phyloP scores from a whole-genome alignment of 2,329 filamentous ascomycete genomes.

The Whalleya microplaca region DNA sequence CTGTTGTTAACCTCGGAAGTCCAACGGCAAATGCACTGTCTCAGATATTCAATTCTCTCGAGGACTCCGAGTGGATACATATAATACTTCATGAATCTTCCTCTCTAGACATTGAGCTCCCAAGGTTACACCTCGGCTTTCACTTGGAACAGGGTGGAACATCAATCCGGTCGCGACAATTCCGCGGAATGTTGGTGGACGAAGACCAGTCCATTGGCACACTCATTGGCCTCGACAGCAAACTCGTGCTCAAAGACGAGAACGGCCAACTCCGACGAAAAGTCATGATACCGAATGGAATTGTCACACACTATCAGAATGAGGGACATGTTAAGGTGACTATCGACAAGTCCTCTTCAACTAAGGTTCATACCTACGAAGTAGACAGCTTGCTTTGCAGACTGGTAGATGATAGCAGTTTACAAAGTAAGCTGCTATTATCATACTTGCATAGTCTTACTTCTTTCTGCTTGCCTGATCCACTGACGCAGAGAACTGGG shows the following conservation, averaged over 20 bases:
- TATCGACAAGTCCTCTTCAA: constrained; percentile 2
- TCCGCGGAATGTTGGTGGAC: constrained; percentile 54
- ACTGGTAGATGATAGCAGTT: constrained; percentile 52
- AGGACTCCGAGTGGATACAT: constrained; percentile 41
- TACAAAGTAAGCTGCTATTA: constrained; percentile 56
- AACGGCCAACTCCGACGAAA: constrained; percentile 23
- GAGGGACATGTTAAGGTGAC: constrained; percentile 11
- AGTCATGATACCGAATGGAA: constrained; percentile 26
- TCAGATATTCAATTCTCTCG: too few relatives aligned
- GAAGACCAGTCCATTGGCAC: constrained; percentile 49
- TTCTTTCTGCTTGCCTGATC: constrained; percentile 54
- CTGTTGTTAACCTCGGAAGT: constrained; percentile 42
- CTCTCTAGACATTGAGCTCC: constrained; percentile 39
- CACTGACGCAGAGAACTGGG: constrained; percentile 52
- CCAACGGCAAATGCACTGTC: constrained; percentile 40
- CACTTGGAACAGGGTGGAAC: constrained; percentile 32
- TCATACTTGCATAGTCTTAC: constrained; percentile 59
- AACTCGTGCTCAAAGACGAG: constrained; percentile 48
- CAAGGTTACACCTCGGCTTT: constrained; percentile 54
- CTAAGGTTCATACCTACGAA: constrained; percentile 39
- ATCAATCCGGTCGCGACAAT: constrained; percentile 50
- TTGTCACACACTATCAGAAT: background rate
- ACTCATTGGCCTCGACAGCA: constrained; percentile 52
- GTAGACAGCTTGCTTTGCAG: constrained; percentile 55
- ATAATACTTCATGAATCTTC: constrained; percentile 24